Evolutionary conservation across 306 rosid species (phyloP), one percentile per base, ranked within the genome.

Genomic region (Vicia villosa): DNA sequence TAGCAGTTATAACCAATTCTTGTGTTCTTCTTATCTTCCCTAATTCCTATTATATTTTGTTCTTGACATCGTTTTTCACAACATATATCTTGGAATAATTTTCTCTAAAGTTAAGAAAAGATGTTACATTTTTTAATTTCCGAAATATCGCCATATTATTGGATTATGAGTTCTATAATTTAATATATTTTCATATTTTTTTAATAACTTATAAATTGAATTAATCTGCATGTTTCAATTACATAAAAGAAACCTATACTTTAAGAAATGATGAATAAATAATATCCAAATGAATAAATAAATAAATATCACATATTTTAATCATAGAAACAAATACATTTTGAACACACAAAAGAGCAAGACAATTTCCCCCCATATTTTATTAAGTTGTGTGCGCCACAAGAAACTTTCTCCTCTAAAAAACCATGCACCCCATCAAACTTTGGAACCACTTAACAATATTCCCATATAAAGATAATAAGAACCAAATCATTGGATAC

Each of bases 381-480:
- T 50, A 28, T 75, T 50, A 1, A 6, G 24, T 21, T 55, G 32
- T 45, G 8, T 43, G 49, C 5, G 30, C 10, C 63, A 54, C 41
- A 15, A 13, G 21, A 58, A 15, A 49, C 30, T 41, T 5, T 26
- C 24, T 52, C 37, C 28, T 26, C 24, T 63, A n/a, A 10, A 15
- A 28, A 47, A 61, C 1, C 9, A 46, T 5, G 17, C n/a, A 32
- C 60, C 51, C 50, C 69, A 19, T 50, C 34, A 28, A 79, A 22
- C 64, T 46, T 14, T 43, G 14, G 67, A 61, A 22, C 7, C 41
- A 57, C 46, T 12, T 21, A 40, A 55, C 28, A 43, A 74, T 61
- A 14, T 58, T 75, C 64, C 14, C 78, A 50, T 41, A 24, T 36
- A 54, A 51, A 30, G 45, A 17, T 3, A 21, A 17, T 75, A 43